Percentiles rank a stretch among this genome's conserved stretches.
phyloP scores from a whole-genome alignment of 2,329 filamentous ascomycete genomes.

The Talaromyces sp. region DNA sequence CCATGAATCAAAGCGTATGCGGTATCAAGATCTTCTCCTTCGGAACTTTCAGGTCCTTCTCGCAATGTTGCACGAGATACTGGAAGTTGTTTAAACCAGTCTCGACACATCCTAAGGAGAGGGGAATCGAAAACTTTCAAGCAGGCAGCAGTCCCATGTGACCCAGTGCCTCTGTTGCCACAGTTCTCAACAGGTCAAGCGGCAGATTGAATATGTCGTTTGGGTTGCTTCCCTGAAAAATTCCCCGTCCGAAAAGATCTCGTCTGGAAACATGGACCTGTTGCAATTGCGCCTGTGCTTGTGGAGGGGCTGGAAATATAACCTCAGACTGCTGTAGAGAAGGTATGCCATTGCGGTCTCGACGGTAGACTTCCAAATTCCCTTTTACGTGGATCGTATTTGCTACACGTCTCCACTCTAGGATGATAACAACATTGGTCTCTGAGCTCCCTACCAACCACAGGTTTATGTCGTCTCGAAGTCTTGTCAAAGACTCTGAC shows the following conservation, averaged over 20 bases:
- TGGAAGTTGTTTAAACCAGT: slow-evolving; percentile 5
- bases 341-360: slow-evolving; percentile 1
- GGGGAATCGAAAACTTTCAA: too few relatives aligned
- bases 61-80: slow-evolving; percentile 11
- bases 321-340: slow-evolving; percentile 1
- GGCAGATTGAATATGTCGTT: neutral
- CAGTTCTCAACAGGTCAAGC: neutral
- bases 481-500: slow-evolving; percentile 3
- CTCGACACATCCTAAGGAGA: too few relatives aligned
- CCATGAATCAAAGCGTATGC: slow-evolving; percentile 11
- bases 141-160: slow-evolving; percentile 3
- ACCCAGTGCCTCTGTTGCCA: neutral
- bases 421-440: slow-evolving; percentile 1
- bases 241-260: neutral
- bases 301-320: slow-evolving; percentile 5
- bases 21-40: slow-evolving; percentile 14
- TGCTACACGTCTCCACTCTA: slow-evolving; percentile 12
- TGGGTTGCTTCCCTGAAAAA: neutral
- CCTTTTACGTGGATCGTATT: slow-evolving; percentile 2
- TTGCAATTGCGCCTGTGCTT: neutral
- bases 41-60: slow-evolving; percentile 4
- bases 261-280: neutral
- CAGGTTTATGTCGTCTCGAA: slow-evolving; percentile 12
- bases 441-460: slow-evolving; percentile 11
- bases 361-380: neutral